Evolutionary conservation across 495 filamentous ascomycete genomes (phyloP), one percentile per base, ranked within the genome.

Genomic region (Monascus purpureus): DNA sequence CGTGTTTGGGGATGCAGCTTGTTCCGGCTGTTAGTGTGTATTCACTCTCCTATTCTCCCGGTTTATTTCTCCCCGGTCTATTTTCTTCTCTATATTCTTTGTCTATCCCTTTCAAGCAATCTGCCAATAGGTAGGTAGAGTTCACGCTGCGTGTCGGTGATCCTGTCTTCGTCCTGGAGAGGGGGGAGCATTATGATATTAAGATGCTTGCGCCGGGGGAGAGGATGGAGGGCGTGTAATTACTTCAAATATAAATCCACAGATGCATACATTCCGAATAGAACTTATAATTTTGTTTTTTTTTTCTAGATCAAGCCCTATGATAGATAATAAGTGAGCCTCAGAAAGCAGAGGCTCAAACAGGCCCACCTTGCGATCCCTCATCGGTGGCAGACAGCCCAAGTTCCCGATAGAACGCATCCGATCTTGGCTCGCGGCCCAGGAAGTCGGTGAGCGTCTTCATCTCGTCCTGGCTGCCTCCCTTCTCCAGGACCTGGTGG

Each of bases 1-100:
- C 82, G 2, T 92, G 82, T 48, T 50, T 94, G 33, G 88, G 87
- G 1, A 81, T 93, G 81, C 81, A 88, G 53, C 55, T 85, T 36
- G 78, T 80, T 13, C 77, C 82, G 8, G 49, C 74, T 14, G 47
- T 48, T 14, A 31, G 61, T 37, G 25, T 44, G 41, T 35, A 30
- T 46, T 41, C 31, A 4, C 6, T 27, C 30, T 6, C 6, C 9
- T 18, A 9, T 6, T 7, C 6, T 6, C 16, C 30, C 6, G 9
- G 14, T 6, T 24, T 36, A 12, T 25, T 35, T 19, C 12, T 17
- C 3, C 19, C 6, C 32, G 8, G 9, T 29, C 20, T 29, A n/a
- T 35, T 17, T 35, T 15, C 4, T 16, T 17, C n/a, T 32, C 29
- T 18, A 15, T 12, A 16, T 8, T 11, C 17, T 18, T 15, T 11